Conservation (phyloP, 73 alveolate species). For the Tetrahymena thermophila region DNA sequence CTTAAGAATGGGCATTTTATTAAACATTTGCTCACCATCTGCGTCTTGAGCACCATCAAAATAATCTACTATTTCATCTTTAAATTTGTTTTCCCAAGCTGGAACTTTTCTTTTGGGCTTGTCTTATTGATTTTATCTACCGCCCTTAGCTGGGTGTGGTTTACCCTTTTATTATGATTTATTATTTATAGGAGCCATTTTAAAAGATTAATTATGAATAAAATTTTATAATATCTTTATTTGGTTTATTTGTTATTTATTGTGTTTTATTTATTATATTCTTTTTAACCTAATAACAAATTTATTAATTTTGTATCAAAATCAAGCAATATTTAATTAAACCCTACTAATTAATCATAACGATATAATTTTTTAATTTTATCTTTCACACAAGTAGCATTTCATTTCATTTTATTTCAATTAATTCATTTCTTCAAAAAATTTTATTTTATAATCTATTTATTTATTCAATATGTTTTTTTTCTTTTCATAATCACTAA, state of each 20-base stretch:
- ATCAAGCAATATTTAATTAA: neutral
- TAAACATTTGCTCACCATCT: neutral
- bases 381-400: constrained; percentile 2
- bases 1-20: neutral
- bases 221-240: neutral
- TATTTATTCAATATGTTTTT: too few relatives aligned
- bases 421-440: neutral
- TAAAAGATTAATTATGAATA: neutral
- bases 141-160: neutral
- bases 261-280: neutral
- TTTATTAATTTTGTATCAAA: neutral
- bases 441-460: neutral
- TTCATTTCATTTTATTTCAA: neutral
- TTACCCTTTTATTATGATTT: neutral
- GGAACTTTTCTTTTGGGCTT: neutral
- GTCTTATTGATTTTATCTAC: neutral
- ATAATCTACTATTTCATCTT: neutral
- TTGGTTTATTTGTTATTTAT: neutral
- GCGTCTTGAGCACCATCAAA: neutral
- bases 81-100: neutral
- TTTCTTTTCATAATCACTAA: neutral
- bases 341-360: neutral
- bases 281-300: neutral
- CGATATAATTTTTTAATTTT: neutral
- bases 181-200: neutral